phyloP scores from a whole-genome alignment of 768 basidiomycete genomes.

The Trametes cubensis region DNA sequence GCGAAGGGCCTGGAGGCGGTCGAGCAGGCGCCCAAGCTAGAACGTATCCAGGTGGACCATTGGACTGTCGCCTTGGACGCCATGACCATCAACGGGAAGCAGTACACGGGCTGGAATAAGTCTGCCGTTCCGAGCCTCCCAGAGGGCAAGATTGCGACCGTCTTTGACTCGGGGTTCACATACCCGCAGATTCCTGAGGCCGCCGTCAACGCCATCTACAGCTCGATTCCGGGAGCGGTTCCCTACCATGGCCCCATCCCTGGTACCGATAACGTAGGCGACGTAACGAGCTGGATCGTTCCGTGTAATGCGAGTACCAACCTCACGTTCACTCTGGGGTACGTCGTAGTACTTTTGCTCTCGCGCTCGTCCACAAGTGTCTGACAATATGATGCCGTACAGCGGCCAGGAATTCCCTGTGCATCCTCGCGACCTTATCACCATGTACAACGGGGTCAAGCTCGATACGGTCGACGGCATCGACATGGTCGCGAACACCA shows the following conservation, averaged over 20 bases:
- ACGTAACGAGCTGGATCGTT: slow-evolving; percentile 32
- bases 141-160: slow-evolving; percentile 28
- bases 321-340: slow-evolving; percentile 35
- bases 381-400: background rate
- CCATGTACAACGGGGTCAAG: background rate
- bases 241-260: slow-evolving; percentile 27
- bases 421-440: slow-evolving; percentile 39
- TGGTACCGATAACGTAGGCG: background rate
- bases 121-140: slow-evolving; percentile 22
- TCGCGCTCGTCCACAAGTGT: background rate
- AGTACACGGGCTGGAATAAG: slow-evolving; percentile 46
- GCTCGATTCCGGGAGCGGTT: slow-evolving; percentile 32
- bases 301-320: slow-evolving; percentile 34
- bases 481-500: slow-evolving; percentile 17
- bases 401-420: slow-evolving; percentile 43
- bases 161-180: slow-evolving; percentile 35
- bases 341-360: background rate
- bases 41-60: slow-evolving; percentile 38
- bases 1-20: slow-evolving; percentile 17
- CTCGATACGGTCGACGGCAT: slow-evolving; percentile 1
- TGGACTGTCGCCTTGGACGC: slow-evolving; percentile 37
- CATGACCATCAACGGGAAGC: slow-evolving; percentile 54
- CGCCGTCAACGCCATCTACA: slow-evolving; percentile 34
- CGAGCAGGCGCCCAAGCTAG: slow-evolving; percentile 24
- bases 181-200: slow-evolving; percentile 28